Evolutionary conservation across 208 protist genomes (phyloP).

Genomic region (Wallacemonas sp.): DNA sequence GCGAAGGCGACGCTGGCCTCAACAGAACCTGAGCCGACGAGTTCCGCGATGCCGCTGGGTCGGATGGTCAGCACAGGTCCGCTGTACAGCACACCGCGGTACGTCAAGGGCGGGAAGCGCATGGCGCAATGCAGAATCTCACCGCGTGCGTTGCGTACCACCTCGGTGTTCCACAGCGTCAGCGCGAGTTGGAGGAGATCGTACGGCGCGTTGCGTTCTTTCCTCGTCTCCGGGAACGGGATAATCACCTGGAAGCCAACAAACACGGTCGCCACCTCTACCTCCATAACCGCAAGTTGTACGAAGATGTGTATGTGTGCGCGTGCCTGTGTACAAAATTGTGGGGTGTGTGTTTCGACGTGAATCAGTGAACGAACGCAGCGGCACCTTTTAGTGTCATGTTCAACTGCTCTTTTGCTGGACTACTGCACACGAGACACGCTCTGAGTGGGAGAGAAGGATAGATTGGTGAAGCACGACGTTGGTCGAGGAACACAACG

Average conservation of each 20-base stretch:
- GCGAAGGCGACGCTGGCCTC: constrained; percentile 16
- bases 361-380: too few relatives aligned
- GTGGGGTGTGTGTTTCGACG: too few relatives aligned
- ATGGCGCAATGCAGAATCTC: constrained; percentile 25
- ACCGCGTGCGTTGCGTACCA: constrained; percentile 17
- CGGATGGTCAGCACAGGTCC: constrained; percentile 27
- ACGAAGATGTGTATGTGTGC: too few relatives aligned
- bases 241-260: constrained; percentile 17
- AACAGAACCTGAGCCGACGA: constrained; percentile 21
- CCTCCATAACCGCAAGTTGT: too few relatives aligned
- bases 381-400: too few relatives aligned
- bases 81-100: constrained; percentile 12
- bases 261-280: constrained; percentile 23
- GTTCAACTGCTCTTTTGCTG: too few relatives aligned
- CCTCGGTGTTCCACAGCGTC: constrained; percentile 34
- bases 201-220: not conserved
- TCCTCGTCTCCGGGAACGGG: not conserved
- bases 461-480: too few relatives aligned
- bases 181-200: constrained; percentile 21
- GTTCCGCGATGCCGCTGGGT: constrained; percentile 15
- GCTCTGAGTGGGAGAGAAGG: too few relatives aligned
- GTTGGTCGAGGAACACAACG: too few relatives aligned
- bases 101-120: constrained; percentile 29
- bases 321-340: too few relatives aligned
- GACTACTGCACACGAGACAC: too few relatives aligned